These are phyloP conservation scores for Lodderomyces theae DNA, from an alignment of 1,139 yeast genomes.

Conservation along the genomic window DNA sequence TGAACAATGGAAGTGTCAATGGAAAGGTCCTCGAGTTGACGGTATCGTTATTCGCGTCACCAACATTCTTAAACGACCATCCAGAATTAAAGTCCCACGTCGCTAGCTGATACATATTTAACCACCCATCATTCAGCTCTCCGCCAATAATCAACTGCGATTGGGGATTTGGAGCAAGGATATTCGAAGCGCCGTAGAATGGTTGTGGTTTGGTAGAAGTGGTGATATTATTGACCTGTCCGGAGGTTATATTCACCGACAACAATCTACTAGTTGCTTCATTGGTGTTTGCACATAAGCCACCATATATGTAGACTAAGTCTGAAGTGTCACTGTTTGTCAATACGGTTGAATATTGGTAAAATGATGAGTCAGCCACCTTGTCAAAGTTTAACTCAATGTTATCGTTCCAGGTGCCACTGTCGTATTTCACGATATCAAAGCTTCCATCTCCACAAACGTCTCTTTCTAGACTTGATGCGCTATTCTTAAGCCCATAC, in stretches of 20 bases:
- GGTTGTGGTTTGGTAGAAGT: constrained; percentile 45
- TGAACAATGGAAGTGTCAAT: constrained; percentile 37
- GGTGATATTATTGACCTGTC: constrained; percentile 32
- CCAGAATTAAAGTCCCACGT: constrained; percentile 46
- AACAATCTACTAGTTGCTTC: constrained; percentile 29
- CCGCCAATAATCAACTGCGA: constrained; percentile 44
- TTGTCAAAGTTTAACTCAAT: constrained; percentile 20
- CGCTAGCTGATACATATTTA: constrained; percentile 46
- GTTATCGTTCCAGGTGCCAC: constrained; percentile 24
- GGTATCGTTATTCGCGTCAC: constrained; percentile 11
- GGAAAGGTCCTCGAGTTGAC: constrained; percentile 31
- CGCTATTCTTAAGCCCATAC: constrained; percentile 22
- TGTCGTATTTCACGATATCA: constrained; percentile 24
- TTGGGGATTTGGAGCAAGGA: constrained; percentile 41
- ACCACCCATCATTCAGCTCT: constrained; percentile 38
- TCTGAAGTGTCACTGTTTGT: constrained; percentile 24
- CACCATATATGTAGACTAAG: constrained; percentile 41
- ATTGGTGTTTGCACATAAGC: constrained; percentile 22
- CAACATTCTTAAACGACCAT: constrained; percentile 37
- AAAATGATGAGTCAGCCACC: constrained; percentile 30
- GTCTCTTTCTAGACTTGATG: constrained; percentile 16
- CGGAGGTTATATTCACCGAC: constrained; percentile 25
- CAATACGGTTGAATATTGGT: constrained; percentile 30
- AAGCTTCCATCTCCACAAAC: constrained; percentile 31
- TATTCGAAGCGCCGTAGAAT: constrained; percentile 40